A percentile compares a stretch with the other conserved stretches of the same genome.
Evolutionary conservation across 2,329 filamentous ascomycete species (phyloP).

Genomic region (Aspergillus uvarum): DNA sequence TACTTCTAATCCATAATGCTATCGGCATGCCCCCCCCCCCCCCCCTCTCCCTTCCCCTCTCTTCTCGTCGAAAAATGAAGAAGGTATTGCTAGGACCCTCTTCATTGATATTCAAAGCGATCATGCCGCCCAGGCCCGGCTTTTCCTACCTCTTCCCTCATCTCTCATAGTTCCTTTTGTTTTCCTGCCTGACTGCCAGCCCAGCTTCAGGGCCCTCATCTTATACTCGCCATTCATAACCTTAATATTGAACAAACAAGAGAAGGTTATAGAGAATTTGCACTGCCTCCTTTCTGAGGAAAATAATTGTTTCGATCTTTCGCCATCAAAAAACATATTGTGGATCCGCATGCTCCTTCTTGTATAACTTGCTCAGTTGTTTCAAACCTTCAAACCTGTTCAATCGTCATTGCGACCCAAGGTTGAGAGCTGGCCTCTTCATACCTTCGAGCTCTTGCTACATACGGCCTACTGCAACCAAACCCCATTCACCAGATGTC

Average conservation of each 20-base stretch:
- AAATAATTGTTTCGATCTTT: no score
- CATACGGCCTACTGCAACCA: not conserved
- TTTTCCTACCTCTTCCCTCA: conserved; percentile 17
- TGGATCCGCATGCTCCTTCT: not conserved
- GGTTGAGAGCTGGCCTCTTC: conserved; percentile 40
- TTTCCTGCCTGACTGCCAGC: conserved; percentile 15
- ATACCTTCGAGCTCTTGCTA: conserved; percentile 15
- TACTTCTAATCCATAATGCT: conserved; percentile 10
- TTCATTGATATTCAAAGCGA: conserved; percentile 34
- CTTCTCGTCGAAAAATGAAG: not conserved
- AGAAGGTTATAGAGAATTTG: not conserved
- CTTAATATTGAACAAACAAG: not conserved
- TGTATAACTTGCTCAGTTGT: not conserved
- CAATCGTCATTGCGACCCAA: not conserved
- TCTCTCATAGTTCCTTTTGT: conserved; percentile 19
- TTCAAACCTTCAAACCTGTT: not conserved
- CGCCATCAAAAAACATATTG: no score
- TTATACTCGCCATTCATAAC: not conserved
- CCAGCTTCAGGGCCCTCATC: not conserved
- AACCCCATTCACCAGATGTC: conserved; percentile 23
- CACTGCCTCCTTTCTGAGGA: no score
- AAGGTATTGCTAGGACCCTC: conserved; percentile 17
- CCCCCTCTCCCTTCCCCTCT: conserved; percentile 13
- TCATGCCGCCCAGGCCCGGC: conserved; percentile 13
- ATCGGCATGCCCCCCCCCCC: conserved; percentile 16